Evolutionary conservation across 805 yeast species (phyloP), one percentile per base, ranked within the genome.

Genomic region (Candida parachauliodes): DNA sequence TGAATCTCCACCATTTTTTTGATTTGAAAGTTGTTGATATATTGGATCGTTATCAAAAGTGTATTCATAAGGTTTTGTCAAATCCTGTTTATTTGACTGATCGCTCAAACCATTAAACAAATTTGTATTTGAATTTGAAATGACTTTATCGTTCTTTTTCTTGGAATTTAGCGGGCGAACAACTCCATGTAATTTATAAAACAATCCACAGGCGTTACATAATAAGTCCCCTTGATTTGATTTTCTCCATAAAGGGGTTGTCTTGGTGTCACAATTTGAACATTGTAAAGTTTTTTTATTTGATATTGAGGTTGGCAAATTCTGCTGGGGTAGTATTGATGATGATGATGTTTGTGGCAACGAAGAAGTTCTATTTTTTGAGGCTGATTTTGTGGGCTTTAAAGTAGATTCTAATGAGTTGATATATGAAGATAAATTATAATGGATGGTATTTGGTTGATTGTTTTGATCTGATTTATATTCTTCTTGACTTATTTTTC

Each of bases 201-300:
- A 68, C 27, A 68, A 56, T 6, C 74, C 74, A 42, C 74, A 68
- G 1, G 73, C 74, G 45, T 68, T 68, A 43, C 74, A 68, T 20
- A 68, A 52, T 30, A 68, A 55, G 34, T 65, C 70, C 5, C 74
- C 74, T 29, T 58, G 55, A 44, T 57, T 60, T 8, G 70, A 55
- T 41, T 62, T 66, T 28, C 74, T 52, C 74, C 74, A 68, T 16
- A 68, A 47, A 8, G 74, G 74, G 1, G 74, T 68, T 4, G 74
- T 67, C 41, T 52, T 58, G 5, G 74, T 68, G 28, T 62, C 62
- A 44, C 74, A 68, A 49, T 68, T 68, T 15, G 68, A 49, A 41
- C 74, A 68, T 40, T 60, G 69, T 15, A 63, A 47, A 2, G 49
- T 30, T 36, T 55, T 57, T 36, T 50, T 51, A 34, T n/a, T 31